Conservation (phyloP, 1,284 basidiomycete genomes). For the Termitomyces sp. region DNA sequence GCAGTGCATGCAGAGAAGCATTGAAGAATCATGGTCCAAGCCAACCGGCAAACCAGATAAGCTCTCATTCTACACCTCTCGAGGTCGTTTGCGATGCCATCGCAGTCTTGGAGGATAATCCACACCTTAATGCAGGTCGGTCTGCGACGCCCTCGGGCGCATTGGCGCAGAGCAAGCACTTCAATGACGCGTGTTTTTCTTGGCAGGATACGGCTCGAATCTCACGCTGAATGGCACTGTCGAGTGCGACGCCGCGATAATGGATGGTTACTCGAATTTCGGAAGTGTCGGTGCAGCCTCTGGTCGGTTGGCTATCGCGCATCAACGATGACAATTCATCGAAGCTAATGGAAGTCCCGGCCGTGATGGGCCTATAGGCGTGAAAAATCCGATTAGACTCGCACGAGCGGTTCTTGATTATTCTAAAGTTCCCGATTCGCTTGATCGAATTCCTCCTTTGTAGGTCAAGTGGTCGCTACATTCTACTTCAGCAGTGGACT, state of each 20-base stretch:
- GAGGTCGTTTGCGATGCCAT: constrained; percentile 50
- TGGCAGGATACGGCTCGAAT: constrained; percentile 67
- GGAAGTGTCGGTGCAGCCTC: constrained; percentile 67
- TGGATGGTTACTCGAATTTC: constrained; percentile 52
- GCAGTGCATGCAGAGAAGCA: constrained; percentile 43
- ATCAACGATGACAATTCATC: not conserved
- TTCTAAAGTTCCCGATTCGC: constrained; percentile 39
- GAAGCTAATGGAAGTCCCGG: not conserved
- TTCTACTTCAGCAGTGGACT: not conserved
- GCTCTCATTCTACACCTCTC: constrained; percentile 25
- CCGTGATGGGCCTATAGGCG: constrained; percentile 32
- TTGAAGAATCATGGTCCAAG: constrained; percentile 15
- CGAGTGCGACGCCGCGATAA: constrained; percentile 75
- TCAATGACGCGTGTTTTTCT: not conserved
- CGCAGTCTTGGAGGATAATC: constrained; percentile 52
- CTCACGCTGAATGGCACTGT: constrained; percentile 62
- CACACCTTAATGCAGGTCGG: constrained; percentile 61
- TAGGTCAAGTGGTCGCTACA: constrained; percentile 24
- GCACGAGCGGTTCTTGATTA: constrained; percentile 54
- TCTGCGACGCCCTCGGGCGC: not conserved
- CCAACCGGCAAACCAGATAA: not conserved
- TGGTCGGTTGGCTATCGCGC: constrained; percentile 34
- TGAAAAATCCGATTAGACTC: constrained; percentile 61
- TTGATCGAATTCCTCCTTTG: constrained; percentile 68
- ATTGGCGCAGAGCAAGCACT: not conserved